Conservation (phyloP, 1,139 yeast species). For the Lodderomyces beijingensis region DNA sequence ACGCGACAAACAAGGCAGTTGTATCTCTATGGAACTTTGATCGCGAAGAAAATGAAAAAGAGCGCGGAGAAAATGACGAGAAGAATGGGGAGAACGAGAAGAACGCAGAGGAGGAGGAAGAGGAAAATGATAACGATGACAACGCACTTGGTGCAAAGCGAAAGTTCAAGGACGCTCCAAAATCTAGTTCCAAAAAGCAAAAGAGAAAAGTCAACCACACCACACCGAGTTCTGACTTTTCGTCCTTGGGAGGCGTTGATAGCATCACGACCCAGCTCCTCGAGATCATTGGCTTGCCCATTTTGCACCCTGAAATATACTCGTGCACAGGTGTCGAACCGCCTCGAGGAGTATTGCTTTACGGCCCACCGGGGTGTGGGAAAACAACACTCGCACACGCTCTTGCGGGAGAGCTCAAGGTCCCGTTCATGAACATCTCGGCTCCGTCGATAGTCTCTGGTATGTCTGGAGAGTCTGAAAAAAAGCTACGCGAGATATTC, state of each 20-base stretch:
- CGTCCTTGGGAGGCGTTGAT: constrained; percentile 87
- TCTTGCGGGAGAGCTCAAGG: constrained; percentile 88
- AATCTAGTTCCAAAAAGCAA: constrained; percentile 28
- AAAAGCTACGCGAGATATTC: constrained; percentile 85
- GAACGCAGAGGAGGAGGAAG: constrained; percentile 4
- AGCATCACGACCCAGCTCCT: constrained; percentile 75
- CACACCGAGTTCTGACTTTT: constrained; percentile 64
- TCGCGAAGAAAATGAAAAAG: constrained; percentile 11
- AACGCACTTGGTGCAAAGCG: constrained; percentile 23
- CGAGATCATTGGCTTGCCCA: constrained; percentile 89
- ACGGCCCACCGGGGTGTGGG: constrained; percentile 99
- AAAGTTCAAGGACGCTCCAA: constrained; percentile 25
- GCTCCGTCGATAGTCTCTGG: constrained; percentile 98
- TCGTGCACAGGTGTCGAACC: constrained; percentile 88
- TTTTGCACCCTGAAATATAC: constrained; percentile 90
- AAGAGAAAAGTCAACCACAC: constrained; percentile 54
- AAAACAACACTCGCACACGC: constrained; percentile 96
- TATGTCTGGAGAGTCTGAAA: constrained; percentile 99
- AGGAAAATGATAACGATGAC: constrained; percentile 12
- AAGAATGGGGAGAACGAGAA: constrained; percentile 2
- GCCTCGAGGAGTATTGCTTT: constrained; percentile 90
- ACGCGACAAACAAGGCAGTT: constrained; percentile 71
- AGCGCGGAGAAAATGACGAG: constrained; percentile 6
- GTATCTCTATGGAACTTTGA: constrained; percentile 60
- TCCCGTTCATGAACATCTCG: constrained; percentile 84